phyloP scores from a whole-genome alignment of 257 asterid genomes.

The Penstemon davidsonii region DNA sequence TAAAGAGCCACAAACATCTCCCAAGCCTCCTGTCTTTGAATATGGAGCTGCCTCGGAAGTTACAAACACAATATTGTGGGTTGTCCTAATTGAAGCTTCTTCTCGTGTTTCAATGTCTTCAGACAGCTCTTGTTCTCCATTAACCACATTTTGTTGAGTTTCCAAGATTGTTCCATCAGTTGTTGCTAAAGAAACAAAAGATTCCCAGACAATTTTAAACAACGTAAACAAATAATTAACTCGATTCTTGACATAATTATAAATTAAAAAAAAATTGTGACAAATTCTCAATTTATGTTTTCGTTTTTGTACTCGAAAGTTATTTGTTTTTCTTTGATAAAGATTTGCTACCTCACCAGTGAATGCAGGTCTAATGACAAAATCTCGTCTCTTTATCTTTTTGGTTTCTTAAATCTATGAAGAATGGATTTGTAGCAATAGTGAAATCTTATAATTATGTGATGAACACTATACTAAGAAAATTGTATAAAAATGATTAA shows the following conservation, averaged over 20 bases:
- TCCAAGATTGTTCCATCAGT: constrained; percentile 42
- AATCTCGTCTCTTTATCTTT: too few relatives aligned
- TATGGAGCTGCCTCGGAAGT: constrained; percentile 97
- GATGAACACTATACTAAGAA: too few relatives aligned
- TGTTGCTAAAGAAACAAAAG: constrained; percentile 30
- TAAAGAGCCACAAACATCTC: constrained; percentile 97
- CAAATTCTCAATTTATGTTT: too few relatives aligned
- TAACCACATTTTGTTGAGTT: constrained; percentile 34
- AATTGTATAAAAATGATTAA: not conserved
- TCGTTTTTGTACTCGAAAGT: too few relatives aligned
- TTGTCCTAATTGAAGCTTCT: constrained; percentile 31
- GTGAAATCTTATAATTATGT: too few relatives aligned
- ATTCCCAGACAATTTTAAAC: not conserved
- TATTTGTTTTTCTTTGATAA: too few relatives aligned
- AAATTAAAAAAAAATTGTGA: too few relatives aligned
- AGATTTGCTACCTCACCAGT: too few relatives aligned
- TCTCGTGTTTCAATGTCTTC: constrained; percentile 38
- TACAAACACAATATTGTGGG: constrained; percentile 59
- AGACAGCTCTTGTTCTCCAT: constrained; percentile 31
- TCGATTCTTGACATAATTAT: too few relatives aligned
- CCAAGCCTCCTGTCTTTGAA: constrained; percentile 97
- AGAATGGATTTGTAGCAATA: too few relatives aligned
- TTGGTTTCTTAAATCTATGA: too few relatives aligned
- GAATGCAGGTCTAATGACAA: not conserved
- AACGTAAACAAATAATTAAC: not conserved